Evolutionary conservation across 2,329 filamentous ascomycete genomes (phyloP), one percentile per base, ranked within the genome.

Genomic region (Alternaria brassicicola): DNA sequence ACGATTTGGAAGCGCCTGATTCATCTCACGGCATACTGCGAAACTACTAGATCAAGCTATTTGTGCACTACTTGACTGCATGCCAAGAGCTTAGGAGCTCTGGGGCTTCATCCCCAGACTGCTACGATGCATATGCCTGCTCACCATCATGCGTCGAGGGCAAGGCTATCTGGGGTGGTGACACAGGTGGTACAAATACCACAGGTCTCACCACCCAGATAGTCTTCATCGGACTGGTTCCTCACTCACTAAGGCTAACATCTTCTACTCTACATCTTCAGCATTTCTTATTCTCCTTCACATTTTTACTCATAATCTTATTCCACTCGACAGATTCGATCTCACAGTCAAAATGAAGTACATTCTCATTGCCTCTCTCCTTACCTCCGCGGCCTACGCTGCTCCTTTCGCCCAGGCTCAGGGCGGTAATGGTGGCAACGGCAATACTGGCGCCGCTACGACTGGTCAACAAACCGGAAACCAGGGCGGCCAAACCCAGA

Each of bases 321-420:
- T 53, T 50, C 50, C 51, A 48, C 7, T 62, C 62, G 63, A 61
- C 64, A 63, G 56, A 68, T 66, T 53, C 61, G 52, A 64, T 41
- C 57, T 49, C 39, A 52, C 57, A 43, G 56, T 66, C 69, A 75
- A 49, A 21, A 76, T 76, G 73, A 75, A 75, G 71, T 75, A 74
- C 67, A 69, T 74, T 63, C 62, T 75, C 56, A 61, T 76, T 63
- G 64, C 69, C 55, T 72, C 73, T 48, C 68, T 76, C 42, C 70
- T 75, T 52, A 65, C 67, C 38, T 73, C 71, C 23, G 71, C 72
- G 35, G 72, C 55, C 36, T 62, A 75, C 47, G 73, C 72, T 59
- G 73, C 68, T 60, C 73, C 72, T 19, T 57, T 70, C 39, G 67
- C 73, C 23, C 69, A 69, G 57, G 54, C 63, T 1, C 50, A 54